phyloP scores from a whole-genome alignment of 164 flowering plant genomes.

The Vitis rotundifolia region DNA sequence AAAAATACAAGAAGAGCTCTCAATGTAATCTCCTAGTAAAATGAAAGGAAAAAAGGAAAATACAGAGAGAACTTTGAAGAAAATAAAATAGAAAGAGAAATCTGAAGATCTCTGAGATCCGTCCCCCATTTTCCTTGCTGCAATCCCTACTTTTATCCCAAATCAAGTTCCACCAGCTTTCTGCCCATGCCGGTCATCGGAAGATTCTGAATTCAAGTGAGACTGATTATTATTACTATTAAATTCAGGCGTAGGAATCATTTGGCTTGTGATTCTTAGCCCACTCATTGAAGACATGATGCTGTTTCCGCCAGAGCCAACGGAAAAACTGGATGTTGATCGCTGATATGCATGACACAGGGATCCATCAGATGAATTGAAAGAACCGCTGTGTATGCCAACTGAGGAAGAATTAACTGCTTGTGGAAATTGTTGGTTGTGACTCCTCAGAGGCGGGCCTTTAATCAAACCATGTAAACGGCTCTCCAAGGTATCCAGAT shows the following conservation, averaged over 20 bases:
- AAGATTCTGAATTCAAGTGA: conserved; percentile 52
- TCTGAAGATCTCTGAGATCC: too few species aligned
- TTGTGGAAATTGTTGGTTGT: conserved; percentile 43
- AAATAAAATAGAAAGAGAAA: too few species aligned
- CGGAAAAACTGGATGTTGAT: conserved; percentile 44
- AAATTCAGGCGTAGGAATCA: conserved; percentile 97
- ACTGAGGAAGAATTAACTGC: conserved; percentile 54
- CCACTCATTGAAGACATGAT: conserved; percentile 51
- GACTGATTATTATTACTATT: conserved; percentile 45
- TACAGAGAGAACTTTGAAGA: too few species aligned
- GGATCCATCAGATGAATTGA: conserved; percentile 55
- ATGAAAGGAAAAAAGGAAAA: too few species aligned
- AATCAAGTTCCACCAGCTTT: too few species aligned
- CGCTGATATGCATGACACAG: conserved; percentile 78
- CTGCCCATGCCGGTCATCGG: conserved; percentile 45
- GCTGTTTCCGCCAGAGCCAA: conserved; percentile 55
- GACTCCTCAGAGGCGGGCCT: conserved; percentile 32
- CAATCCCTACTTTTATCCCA: too few species aligned
- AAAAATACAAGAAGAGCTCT: too few species aligned
- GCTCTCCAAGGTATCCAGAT: conserved; percentile 65
- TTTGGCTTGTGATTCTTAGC: conserved; percentile 68
- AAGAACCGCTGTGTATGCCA: conserved; percentile 51
- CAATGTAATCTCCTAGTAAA: too few species aligned
- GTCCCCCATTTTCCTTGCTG: too few species aligned
- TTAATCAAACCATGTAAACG: conserved; percentile 57